Evolutionary conservation across 805 yeast species (phyloP).

Genomic region (Kodamaea hsintzibuensis): DNA sequence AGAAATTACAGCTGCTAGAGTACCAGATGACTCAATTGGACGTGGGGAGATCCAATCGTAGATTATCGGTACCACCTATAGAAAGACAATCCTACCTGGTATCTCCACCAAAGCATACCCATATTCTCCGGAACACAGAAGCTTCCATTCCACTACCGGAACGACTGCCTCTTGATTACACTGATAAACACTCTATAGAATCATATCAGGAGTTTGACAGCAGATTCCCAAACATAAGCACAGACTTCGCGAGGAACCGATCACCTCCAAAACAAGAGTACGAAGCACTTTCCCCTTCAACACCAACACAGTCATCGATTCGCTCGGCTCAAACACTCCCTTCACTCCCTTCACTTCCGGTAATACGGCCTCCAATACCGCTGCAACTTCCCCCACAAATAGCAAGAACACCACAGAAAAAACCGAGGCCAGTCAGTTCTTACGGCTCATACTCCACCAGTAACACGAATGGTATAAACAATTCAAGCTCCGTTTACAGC

Average conservation of each 20-base stretch:
- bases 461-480: neutral
- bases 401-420: neutral
- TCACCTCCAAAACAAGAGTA: neutral
- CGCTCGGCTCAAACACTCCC: neutral
- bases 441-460: neutral
- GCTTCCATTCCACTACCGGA: neutral
- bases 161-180: neutral
- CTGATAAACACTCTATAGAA: neutral
- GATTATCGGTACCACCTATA: neutral
- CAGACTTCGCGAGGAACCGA: neutral
- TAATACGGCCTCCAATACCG: conserved; percentile 4
- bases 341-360: neutral
- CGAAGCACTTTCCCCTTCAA: neutral
- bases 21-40: neutral
- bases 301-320: neutral
- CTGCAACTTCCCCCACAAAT: conserved; percentile 5
- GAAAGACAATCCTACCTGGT: conserved; percentile 2
- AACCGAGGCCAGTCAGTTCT: neutral
- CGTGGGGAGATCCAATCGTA: neutral
- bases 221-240: neutral
- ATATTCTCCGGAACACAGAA: neutral
- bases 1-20: neutral
- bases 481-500: neutral
- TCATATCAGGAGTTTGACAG: neutral
- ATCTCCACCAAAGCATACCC: neutral